Evolutionary conservation across 2,329 filamentous ascomycete species (phyloP).

Genomic region (Diaporthe sp.): DNA sequence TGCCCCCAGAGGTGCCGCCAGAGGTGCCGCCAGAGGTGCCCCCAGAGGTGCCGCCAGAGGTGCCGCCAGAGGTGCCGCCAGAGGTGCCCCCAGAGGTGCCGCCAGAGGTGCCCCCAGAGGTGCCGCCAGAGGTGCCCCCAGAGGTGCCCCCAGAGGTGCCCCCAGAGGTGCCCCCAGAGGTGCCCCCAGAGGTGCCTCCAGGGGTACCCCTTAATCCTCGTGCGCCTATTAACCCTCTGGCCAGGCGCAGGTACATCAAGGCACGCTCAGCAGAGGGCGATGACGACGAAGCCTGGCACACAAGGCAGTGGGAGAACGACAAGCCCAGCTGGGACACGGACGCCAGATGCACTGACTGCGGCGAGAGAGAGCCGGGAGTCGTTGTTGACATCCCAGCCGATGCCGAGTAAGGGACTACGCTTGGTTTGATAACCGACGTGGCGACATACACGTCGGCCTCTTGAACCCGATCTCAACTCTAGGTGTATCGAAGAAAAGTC

Average conservation of each 20-base stretch:
- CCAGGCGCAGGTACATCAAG: background rate
- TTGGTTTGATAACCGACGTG: background rate
- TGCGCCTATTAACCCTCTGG: too few relatives aligned
- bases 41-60: too few relatives aligned
- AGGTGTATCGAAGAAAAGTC: background rate
- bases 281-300: slow-evolving; percentile 4
- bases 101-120: too few relatives aligned
- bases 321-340: slow-evolving; percentile 33
- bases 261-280: background rate
- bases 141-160: too few relatives aligned
- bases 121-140: too few relatives aligned
- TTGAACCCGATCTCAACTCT: background rate
- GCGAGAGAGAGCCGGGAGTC: background rate
- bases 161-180: too few relatives aligned
- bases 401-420: background rate
- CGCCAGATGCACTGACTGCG: slow-evolving; percentile 20
- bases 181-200: too few relatives aligned
- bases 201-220: too few relatives aligned
- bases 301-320: slow-evolving; percentile 30
- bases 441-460: background rate
- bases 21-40: too few relatives aligned
- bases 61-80: too few relatives aligned
- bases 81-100: too few relatives aligned
- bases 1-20: too few relatives aligned
- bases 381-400: background rate